Base-by-base conservation (phyloP, 2,329 filamentous ascomycete species). In the Stagonosporopsis vannaccii region DNA sequence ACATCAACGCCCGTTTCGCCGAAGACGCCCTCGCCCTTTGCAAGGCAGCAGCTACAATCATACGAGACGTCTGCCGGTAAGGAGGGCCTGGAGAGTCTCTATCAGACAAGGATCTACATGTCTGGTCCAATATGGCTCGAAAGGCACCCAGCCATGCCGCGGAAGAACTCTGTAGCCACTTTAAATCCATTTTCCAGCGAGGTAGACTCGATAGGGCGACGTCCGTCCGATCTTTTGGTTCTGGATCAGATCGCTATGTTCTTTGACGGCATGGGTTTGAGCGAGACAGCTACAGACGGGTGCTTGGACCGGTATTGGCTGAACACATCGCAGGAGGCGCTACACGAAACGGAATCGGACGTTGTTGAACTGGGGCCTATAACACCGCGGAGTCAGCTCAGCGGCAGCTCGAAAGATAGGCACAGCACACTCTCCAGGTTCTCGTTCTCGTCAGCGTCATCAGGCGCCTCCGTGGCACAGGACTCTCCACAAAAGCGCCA, bases 91-190 rank as follows among this genome's bases (percentile, higher is more conserved):
- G 13, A 47, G 32, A 37, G 35, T 26, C 9, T 44, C 25, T 39
- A 41, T 51, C 53, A 52, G 53, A 60, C 41, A 37, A 51, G 39
- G 26, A 52, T 75, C 13, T 80, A 81, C 63, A 56, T 78, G 22
- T 76, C 78, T 32, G 79, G 78, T 9, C 74, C 75, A 1, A 79
- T 81, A 45, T 70, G 70, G 50, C 64, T 80, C n/a, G 74, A 73
- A 26, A 71, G 52, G 32, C 47, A 62, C 20, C 49, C 55, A 62
- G 26, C 60, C 35, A 62, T 73, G 56, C 69, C 71, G 15, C 69
- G 75, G n/a, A 77, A 72, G 67, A 74, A 74, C 33, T 78, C 76
- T 11, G 69, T 79, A 12, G 77, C 76, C 20, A 77, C 69, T 17
- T 58, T 78, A 47, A 75, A 79, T 23, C 68, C 72, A 1, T 78